Evolutionary conservation across 2,329 filamentous ascomycete species (phyloP).

Genomic region (Fusarium continuum): DNA sequence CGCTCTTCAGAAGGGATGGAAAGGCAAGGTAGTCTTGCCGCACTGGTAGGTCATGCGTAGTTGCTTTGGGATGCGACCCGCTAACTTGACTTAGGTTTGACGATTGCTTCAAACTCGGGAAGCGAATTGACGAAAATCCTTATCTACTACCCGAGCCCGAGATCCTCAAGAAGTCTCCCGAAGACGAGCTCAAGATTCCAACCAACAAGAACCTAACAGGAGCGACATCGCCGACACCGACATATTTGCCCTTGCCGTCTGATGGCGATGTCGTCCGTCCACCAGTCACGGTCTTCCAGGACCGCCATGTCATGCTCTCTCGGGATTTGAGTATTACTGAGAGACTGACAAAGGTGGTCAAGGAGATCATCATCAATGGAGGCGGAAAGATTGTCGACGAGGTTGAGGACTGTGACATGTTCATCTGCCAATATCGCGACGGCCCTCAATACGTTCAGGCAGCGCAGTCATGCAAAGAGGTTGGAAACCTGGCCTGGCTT

Average conservation of each 20-base stretch:
- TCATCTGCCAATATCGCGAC: constrained; percentile 87
- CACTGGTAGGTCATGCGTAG: constrained; percentile 73
- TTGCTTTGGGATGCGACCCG: background rate
- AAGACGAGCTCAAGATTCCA: constrained; percentile 65
- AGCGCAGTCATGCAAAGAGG: constrained; percentile 78
- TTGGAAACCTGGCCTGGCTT: constrained; percentile 93
- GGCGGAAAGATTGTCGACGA: constrained; percentile 74
- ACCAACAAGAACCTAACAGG: constrained; percentile 71
- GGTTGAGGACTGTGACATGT: constrained; percentile 79
- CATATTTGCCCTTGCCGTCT: constrained; percentile 56
- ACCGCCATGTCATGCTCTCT: constrained; percentile 80
- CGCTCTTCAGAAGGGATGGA: constrained; percentile 70
- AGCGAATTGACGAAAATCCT: constrained; percentile 86
- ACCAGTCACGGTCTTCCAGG: constrained; percentile 77
- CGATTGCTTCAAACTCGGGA: constrained; percentile 92
- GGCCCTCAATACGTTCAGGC: constrained; percentile 81
- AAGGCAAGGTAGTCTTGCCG: constrained; percentile 85
- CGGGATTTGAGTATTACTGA: constrained; percentile 75
- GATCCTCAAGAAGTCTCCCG: constrained; percentile 70
- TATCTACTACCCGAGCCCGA: constrained; percentile 89
- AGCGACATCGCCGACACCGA: constrained; percentile 64
- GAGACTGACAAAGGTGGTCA: constrained; percentile 73
- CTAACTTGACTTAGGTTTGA: constrained; percentile 76
- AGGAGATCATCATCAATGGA: constrained; percentile 74
- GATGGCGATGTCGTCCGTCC: constrained; percentile 55